These are phyloP conservation scores for Climacium dendroides DNA, from an alignment of 225 moss, liverwort and hornwort genomes.

Conservation along the genomic window DNA sequence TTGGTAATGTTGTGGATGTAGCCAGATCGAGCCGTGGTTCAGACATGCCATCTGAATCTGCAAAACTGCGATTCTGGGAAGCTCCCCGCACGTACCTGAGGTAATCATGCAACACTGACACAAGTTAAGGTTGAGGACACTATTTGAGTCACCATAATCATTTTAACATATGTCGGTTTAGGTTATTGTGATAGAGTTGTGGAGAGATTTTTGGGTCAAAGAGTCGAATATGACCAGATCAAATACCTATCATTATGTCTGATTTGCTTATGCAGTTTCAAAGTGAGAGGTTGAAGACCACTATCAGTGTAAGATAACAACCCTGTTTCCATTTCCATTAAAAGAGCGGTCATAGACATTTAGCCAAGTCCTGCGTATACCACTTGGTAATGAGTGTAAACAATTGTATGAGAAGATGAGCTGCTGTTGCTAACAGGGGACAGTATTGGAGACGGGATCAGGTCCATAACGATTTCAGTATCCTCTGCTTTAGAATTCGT, in stretches of 20 bases:
- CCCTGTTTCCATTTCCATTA: background rate
- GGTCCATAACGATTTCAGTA: background rate
- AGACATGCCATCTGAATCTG: constrained; percentile 8
- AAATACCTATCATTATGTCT: background rate
- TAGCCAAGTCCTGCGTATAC: background rate
- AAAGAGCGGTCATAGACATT: background rate
- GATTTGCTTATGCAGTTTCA: background rate
- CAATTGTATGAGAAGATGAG: background rate
- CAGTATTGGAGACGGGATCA: background rate
- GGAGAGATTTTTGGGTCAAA: background rate
- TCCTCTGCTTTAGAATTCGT: background rate
- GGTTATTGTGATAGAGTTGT: background rate
- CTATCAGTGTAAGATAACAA: background rate
- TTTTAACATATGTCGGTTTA: background rate
- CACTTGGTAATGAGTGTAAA: background rate
- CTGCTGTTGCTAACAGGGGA: background rate
- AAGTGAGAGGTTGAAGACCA: background rate
- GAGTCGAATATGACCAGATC: background rate
- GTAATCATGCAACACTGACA: background rate
- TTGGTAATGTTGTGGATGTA: background rate
- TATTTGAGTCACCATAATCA: background rate
- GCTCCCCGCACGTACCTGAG: constrained; percentile 1
- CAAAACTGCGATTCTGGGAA: constrained; percentile 21
- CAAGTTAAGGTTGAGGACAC: background rate
- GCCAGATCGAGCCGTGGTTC: constrained; percentile 2